Evolutionary conservation across 1,284 basidiomycete genomes (phyloP), one percentile per base, ranked within the genome.

Genomic region (Trichosporon faecale): DNA sequence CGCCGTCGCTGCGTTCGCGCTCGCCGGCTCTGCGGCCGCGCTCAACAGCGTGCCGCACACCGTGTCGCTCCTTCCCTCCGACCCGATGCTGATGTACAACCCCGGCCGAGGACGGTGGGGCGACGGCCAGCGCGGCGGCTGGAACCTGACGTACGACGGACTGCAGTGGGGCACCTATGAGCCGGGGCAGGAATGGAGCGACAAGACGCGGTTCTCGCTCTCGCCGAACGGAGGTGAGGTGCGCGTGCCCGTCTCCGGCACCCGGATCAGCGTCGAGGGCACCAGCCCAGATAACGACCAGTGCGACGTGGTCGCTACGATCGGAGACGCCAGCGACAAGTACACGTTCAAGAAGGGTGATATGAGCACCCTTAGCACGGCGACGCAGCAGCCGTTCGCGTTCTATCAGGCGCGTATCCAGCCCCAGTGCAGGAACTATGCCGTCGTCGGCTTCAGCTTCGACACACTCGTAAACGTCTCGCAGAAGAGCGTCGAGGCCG

Each of bases 51-150:
- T 61, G 9, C 6, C 57, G 57, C 23, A 61, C 29, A 61, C 57
- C 4, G 29, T 61, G 29, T 21, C 27, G 21, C 57, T 61, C 7
- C 57, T 61, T 6, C 57, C 57, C 5, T 61, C 57, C 1, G 57
- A 61, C 57, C 57, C 57, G 57, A 61, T 61, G 57, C 57, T 61
- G 16, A 31, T 61, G 57, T 61, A 33, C 57, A n/a, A n/a, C 57
- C 27, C 27, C 16, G 57, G 57, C 2, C 57, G 57, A 2, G 57
- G 57, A 29, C 57, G 31, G 16, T 31, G 27, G 57, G 27, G 57
- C 57, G 57, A 61, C 57, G 11, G 29, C 18, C 18, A 31, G 57
- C 29, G 27, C 8, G 29, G 29, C 27, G 29, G 29, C 3, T 61
- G 57, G 57, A 61, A 61, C 29, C 57, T 61, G 57, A 61, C 57